Conservation (phyloP, 208 protist genomes). For the Leishmania gerbilli region DNA sequence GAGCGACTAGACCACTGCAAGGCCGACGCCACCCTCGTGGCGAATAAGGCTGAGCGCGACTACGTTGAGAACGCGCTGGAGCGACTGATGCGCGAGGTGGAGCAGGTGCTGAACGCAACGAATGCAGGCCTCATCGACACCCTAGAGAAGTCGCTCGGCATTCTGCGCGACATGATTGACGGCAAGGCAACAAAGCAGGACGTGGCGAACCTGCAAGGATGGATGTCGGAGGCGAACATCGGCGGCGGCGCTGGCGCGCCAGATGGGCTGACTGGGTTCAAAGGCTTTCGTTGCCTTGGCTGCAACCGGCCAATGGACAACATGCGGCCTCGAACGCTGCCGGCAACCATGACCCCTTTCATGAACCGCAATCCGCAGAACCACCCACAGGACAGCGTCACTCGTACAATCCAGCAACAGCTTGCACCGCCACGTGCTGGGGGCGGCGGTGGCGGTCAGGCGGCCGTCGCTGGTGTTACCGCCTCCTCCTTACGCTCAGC, state of each 20-base stretch:
- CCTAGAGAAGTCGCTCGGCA: constrained; percentile 88
- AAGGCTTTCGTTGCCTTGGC: constrained; percentile 87
- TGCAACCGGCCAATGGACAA: constrained; percentile 86
- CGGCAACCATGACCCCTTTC: constrained; percentile 65
- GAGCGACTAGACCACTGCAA: constrained; percentile 86
- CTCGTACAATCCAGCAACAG: constrained; percentile 71
- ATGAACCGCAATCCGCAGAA: constrained; percentile 83
- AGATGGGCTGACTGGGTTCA: constrained; percentile 86
- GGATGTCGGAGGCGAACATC: constrained; percentile 47
- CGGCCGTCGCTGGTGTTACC: neutral
- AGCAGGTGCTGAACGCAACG: constrained; percentile 91
- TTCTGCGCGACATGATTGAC: constrained; percentile 91
- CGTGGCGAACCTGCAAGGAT: constrained; percentile 70
- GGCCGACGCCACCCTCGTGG: constrained; percentile 85
- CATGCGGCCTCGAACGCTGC: constrained; percentile 69
- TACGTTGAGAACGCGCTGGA: constrained; percentile 93
- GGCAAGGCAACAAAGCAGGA: constrained; percentile 88
- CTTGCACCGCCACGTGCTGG: constrained; percentile 31
- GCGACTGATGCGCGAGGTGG: constrained; percentile 91
- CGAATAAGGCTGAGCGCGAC: constrained; percentile 92
- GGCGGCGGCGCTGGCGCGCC: constrained; percentile 36
- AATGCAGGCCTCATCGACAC: constrained; percentile 92
- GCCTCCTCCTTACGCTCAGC: neutral
- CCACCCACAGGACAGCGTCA: constrained; percentile 60
- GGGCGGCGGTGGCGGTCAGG: neutral